Evolutionary conservation across 495 filamentous ascomycete genomes (phyloP).

Genomic region (Aspergillus cavernicola): DNA sequence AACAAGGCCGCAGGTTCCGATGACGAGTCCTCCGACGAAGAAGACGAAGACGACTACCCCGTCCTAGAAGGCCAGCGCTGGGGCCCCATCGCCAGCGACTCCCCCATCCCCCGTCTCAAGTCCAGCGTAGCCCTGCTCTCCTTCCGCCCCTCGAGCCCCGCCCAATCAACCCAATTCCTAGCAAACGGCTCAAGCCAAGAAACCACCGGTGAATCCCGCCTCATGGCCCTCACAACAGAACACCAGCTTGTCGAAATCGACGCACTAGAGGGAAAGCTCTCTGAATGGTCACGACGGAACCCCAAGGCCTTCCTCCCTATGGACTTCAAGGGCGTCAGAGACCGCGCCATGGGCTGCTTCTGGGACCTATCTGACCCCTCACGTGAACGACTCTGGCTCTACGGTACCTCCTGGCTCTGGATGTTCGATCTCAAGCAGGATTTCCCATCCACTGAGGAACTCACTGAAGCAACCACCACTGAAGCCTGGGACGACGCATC

Average conservation of each 20-base stretch:
- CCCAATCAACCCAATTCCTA: conserved; percentile 24
- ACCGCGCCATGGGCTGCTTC: conserved; percentile 75
- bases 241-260: conserved; percentile 77
- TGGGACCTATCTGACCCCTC: conserved; percentile 64
- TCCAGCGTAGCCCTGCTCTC: conserved; percentile 67
- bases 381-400: conserved; percentile 74
- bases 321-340: conserved; percentile 64
- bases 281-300: conserved; percentile 83
- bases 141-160: conserved; percentile 54
- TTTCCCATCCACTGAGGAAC: conserved; percentile 45
- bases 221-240: conserved; percentile 71
- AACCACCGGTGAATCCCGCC: conserved; percentile 47
- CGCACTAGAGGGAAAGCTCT: conserved; percentile 65
- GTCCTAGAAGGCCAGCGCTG: conserved; percentile 54
- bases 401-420: conserved; percentile 79
- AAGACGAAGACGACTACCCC: conserved; percentile 33
- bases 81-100: conserved; percentile 60
- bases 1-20: conserved; percentile 37
- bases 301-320: conserved; percentile 68
- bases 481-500: conserved; percentile 17
- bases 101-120: conserved; percentile 74
- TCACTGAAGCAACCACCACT: conserved; percentile 18
- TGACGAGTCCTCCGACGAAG: conserved; percentile 50
- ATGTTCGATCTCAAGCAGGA: conserved; percentile 86
- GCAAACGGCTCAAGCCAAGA: conserved; percentile 31